Evolutionary conservation across 805 yeast genomes (phyloP), one percentile per base, ranked within the genome.

Genomic region (Kodamaea jinghongensis): DNA sequence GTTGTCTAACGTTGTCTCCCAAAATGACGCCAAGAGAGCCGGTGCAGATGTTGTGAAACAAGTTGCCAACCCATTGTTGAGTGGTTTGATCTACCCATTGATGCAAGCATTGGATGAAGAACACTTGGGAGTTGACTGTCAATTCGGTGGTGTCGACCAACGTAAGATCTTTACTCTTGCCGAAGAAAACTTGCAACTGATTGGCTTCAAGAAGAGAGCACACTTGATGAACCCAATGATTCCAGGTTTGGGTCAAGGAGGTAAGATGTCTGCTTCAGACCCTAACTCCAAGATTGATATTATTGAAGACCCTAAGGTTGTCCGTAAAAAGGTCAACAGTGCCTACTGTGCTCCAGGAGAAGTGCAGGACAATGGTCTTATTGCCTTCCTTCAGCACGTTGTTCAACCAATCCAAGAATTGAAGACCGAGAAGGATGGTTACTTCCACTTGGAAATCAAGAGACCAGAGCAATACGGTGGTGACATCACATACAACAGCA

Each of bases 41-140:
- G 99, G 99, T 62, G 98, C 99, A 8, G 99, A 93, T 65, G 99
- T 93, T 41, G 99, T 93, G 47, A 93, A 93, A 62, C 99, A 93
- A 70, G 97, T 90, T 34, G 81, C 87, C 27, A 90, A 90, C 65
- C 99, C 99, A 28, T 76, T 89, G 50, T 76, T 93, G 44, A 80
- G 91, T 29, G 99, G 99, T 6, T 78, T 93, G 61, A 88, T 93
- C 52, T 93, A 93, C 67, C 99, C 99, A 41, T 77, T 95, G 59
- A 93, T 93, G 99, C 99, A 93, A 71, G 97, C 97, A 5, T 75
- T 93, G 44, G 99, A 93, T 63, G 99, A 93, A 66, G 83, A 93
- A 58, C 82, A 83, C 63, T 76, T 93, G 56, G 84, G 73, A 22
- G 88, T 79, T 28, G 99, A 93, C 63, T 96, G 79, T 16, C 99